Evolutionary conservation across 2,329 filamentous ascomycete species (phyloP).

Genomic region (Chaetothyriales sp.): DNA sequence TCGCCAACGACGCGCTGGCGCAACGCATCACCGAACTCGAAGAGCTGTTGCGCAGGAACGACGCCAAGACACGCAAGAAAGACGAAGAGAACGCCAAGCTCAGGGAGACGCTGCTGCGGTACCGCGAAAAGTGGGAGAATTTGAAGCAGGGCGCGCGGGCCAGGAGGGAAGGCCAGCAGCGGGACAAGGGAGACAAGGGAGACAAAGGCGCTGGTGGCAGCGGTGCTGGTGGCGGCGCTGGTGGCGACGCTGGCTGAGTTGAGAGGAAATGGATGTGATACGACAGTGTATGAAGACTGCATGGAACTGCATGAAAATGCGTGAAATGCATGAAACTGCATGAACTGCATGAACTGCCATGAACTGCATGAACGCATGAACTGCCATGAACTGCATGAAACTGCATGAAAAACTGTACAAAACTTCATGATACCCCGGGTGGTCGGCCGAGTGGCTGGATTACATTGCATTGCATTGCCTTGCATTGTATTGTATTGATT

Average conservation of each 20-base stretch:
- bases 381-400: not conserved
- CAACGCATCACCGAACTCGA: constrained; percentile 52
- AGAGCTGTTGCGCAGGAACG: constrained; percentile 45
- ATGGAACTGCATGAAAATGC: not conserved
- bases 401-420: not conserved
- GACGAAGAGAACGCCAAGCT: constrained; percentile 49
- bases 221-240: too few species aligned
- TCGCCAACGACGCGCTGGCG: constrained; percentile 22
- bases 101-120: constrained; percentile 39
- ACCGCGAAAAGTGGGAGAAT: constrained; percentile 54
- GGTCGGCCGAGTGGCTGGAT: too few species aligned
- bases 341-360: too few species aligned
- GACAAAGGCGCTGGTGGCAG: not conserved
- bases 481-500: not conserved
- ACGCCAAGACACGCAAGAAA: constrained; percentile 50
- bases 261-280: not conserved
- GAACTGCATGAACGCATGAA: too few species aligned
- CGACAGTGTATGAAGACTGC: not conserved
- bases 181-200: not conserved
- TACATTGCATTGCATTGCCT: too few species aligned
- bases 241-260: not conserved
- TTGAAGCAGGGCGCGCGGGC: constrained; percentile 50
- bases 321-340: too few species aligned
- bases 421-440: too few species aligned
- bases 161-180: constrained; percentile 22